Evolutionary conservation across 1,284 basidiomycete genomes (phyloP).

Genomic region (Cystobasidium sp.): DNA sequence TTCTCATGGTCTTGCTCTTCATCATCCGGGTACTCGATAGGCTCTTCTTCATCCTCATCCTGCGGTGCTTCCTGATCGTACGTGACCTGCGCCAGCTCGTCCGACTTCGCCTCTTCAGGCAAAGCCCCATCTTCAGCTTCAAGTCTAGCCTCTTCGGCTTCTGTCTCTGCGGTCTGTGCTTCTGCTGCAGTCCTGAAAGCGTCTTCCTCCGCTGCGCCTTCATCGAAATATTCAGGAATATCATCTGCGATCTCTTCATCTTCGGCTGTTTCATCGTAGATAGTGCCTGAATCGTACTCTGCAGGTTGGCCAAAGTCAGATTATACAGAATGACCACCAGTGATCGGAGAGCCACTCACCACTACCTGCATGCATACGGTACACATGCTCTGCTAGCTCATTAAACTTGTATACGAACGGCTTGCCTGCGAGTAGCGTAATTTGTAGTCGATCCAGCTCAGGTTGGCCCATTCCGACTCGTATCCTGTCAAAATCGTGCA

Average conservation of each 20-base stretch:
- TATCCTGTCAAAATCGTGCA: conserved; percentile 52
- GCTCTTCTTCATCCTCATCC: conserved; percentile 27
- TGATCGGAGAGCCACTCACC: conserved; percentile 7
- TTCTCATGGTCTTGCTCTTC: not conserved
- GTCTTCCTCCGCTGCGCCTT: conserved; percentile 14
- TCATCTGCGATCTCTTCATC: conserved; percentile 36
- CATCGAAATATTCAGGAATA: conserved; percentile 20
- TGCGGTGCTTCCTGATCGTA: not conserved
- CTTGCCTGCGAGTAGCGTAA: conserved; percentile 40
- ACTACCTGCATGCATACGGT: conserved; percentile 34
- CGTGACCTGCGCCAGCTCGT: conserved; percentile 1
- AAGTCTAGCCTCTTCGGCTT: not conserved
- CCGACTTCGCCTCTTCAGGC: conserved; percentile 4
- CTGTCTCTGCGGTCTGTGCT: conserved; percentile 37
- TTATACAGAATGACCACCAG: not conserved
- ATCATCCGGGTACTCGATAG: not conserved
- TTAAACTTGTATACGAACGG: conserved; percentile 52
- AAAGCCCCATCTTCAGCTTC: not conserved
- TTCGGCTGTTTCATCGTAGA: conserved; percentile 27
- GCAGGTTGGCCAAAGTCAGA: not conserved
- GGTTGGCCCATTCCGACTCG: conserved; percentile 50
- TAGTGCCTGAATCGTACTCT: conserved; percentile 18
- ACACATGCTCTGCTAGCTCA: conserved; percentile 50
- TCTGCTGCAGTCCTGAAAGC: conserved; percentile 29
- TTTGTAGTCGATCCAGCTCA: conserved; percentile 47